Evolutionary conservation across 2,329 filamentous ascomycete genomes (phyloP).

Genomic region (Phialocephala sp.): DNA sequence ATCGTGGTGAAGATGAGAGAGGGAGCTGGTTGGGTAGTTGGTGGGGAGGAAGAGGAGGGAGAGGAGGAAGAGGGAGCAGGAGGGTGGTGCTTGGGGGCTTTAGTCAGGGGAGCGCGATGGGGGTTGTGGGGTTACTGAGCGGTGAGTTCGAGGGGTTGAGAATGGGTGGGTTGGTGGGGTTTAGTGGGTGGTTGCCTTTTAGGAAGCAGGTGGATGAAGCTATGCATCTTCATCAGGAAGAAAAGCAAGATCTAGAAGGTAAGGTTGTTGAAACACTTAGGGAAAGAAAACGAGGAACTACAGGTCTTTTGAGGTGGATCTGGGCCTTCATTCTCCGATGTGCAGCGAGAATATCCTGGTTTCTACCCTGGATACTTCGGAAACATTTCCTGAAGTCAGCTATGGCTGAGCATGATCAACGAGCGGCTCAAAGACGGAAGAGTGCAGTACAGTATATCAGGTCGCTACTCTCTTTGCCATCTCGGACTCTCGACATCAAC

Average conservation of each 20-base stretch:
- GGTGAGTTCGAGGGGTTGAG: conserved; percentile 24
- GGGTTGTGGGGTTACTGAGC: conserved; percentile 28
- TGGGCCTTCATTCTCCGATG: background rate
- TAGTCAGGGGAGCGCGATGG: conserved; percentile 37
- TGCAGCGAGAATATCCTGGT: background rate
- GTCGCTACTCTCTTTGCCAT: background rate
- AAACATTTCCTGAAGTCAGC: background rate
- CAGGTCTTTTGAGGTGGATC: background rate
- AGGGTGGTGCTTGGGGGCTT: conserved; percentile 32
- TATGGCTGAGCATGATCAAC: background rate
- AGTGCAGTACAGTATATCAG: background rate
- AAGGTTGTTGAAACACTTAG: background rate
- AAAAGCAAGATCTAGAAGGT: background rate
- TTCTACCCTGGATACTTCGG: background rate
- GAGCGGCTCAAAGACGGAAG: background rate
- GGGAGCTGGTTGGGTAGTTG: too few species aligned
- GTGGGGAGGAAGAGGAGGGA: background rate
- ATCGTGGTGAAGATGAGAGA: background rate
- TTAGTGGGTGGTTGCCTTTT: conserved; percentile 40
- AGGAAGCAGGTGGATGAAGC: conserved; percentile 22
- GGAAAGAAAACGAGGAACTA: background rate
- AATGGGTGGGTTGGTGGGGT: conserved; percentile 28
- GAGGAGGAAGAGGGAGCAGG: background rate
- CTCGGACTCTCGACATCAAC: background rate
- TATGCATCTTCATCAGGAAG: background rate